Percentiles rank a stretch among this genome's conserved stretches.
Evolutionary conservation across 2,329 filamentous ascomycete genomes (phyloP).

Genomic region (Pseudopyricularia javanii): DNA sequence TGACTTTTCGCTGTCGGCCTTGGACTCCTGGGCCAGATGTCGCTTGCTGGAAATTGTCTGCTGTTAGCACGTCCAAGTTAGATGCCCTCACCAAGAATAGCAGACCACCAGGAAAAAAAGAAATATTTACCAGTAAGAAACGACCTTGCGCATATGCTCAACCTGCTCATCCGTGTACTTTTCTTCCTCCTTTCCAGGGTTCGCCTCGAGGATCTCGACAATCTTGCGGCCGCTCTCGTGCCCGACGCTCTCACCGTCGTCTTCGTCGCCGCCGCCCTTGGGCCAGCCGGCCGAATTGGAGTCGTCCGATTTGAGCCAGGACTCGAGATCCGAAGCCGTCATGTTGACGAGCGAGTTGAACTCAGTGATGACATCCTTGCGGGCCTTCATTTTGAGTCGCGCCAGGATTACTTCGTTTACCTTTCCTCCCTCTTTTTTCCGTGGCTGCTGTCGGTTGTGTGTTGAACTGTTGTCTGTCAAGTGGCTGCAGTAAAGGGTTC

Average conservation of each 20-base stretch:
- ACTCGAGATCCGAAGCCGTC: slow-evolving; percentile 44
- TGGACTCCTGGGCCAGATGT: slow-evolving; percentile 52
- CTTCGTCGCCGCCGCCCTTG: slow-evolving; percentile 30
- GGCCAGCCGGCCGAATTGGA: slow-evolving; percentile 47
- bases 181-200: slow-evolving; percentile 41
- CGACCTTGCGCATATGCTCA: slow-evolving; percentile 49
- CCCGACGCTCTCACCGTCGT: slow-evolving; percentile 47
- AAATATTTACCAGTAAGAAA: slow-evolving; percentile 38
- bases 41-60: slow-evolving; percentile 28
- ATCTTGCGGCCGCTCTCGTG: slow-evolving; percentile 51
- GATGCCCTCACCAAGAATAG: slow-evolving; percentile 8
- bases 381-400: background rate
- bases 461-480: too few species aligned
- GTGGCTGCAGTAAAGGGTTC: too few species aligned
- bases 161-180: slow-evolving; percentile 44
- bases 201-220: slow-evolving; percentile 48
- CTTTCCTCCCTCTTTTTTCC: background rate
- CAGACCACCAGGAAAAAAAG: slow-evolving; percentile 3
- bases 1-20: slow-evolving; percentile 20
- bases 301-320: slow-evolving; percentile 47
- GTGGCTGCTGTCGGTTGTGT: background rate
- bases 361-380: slow-evolving; percentile 20
- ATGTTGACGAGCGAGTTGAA: slow-evolving; percentile 59
- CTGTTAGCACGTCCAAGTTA: background rate
- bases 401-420: background rate